Base-by-base conservation (phyloP, 805 yeast species). In the Lipomyces spencermartinsiae region DNA sequence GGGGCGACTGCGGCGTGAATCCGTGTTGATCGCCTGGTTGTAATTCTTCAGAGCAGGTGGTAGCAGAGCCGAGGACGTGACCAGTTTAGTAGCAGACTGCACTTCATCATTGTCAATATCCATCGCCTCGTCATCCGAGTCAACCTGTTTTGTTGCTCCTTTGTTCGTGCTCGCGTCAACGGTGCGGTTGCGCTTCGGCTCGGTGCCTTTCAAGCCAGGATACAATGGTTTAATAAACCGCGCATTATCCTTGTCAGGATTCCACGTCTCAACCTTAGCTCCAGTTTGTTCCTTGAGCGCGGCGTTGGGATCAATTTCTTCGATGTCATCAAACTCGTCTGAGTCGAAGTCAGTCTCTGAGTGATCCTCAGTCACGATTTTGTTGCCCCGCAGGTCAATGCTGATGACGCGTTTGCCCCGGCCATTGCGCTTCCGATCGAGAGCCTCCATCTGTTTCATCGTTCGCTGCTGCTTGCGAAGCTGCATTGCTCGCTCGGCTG, bases 401-500 rank as follows among this genome's bases (percentile, higher is more conserved):
- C 90, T 92, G 59, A 95, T 82, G 1, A 90, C 90, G 66, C 85
- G 86, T 68, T 86, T 86, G 3, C 94, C 93, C 58, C 92, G 83
- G 0, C 97, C 98, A 0, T 84, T 76, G 51, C 92, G 80, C 39
- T 84, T 85, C 61, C 80, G 80, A 56, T 87, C 89, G 49, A 82
- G 78, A 58, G 85, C 86, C 66, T 90, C 90, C 74, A 86, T 83
- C 68, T 86, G 87, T 10, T 93, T 82, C 66, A 88, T 76, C 68
- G 86, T 88, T 67, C 89, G 85, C 74, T 95, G 98, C 76, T 93
- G 98, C 72, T 87, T 87, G 77, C 93, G 92, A 73, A 95, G 80
- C 76, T 91, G 92, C 66, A 92, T 81, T 0, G 98, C 98, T 73
- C 95, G 86, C 73, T 96, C 98, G 63, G 89, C 83, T 0, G 97